A percentile compares a stretch with the other conserved stretches of the same genome.
These are phyloP conservation scores for Boletus subparvulus DNA, from an alignment of 768 basidiomycete species.

Conservation along the genomic window DNA sequence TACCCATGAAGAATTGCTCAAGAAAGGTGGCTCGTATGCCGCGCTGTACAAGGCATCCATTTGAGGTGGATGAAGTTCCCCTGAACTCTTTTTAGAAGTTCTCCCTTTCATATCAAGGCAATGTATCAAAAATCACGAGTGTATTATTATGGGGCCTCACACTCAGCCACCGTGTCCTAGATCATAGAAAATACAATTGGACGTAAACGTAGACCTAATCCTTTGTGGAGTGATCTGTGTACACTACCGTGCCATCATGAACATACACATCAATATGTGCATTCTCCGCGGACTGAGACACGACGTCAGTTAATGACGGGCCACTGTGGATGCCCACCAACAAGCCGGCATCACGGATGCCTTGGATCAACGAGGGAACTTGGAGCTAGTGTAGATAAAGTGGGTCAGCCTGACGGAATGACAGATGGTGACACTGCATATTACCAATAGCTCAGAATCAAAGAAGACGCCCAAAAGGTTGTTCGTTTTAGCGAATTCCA, in stretches of 20 bases:
- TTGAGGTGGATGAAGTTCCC: constrained; percentile 30
- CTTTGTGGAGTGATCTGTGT: constrained; percentile 59
- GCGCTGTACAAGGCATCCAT: constrained; percentile 69
- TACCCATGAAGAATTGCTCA: constrained; percentile 65
- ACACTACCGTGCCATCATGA: constrained; percentile 61
- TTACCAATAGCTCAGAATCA: constrained; percentile 82
- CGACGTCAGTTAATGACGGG: constrained; percentile 39
- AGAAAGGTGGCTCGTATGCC: constrained; percentile 61
- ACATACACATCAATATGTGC: constrained; percentile 68
- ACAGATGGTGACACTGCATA: constrained; percentile 21
- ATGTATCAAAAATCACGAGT: constrained; percentile 25
- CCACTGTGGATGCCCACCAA: constrained; percentile 83
- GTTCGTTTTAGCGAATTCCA: constrained; percentile 90
- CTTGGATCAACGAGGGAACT: constrained; percentile 87
- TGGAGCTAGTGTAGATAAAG: constrained; percentile 46
- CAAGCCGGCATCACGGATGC: constrained; percentile 85
- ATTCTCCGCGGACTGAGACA: constrained; percentile 41
- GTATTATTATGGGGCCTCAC: constrained; percentile 17
- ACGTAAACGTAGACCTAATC: constrained; percentile 38
- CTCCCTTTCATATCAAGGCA: constrained; percentile 20
- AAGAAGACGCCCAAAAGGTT: constrained; percentile 92
- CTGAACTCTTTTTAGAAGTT: constrained; percentile 6
- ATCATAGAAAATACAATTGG: constrained; percentile 19
- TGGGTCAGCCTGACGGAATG: constrained; percentile 15
- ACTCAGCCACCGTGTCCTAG: constrained; percentile 25